Evolutionary conservation across 495 filamentous ascomycete species (phyloP).

Genomic region (Tetracladium setigerum): DNA sequence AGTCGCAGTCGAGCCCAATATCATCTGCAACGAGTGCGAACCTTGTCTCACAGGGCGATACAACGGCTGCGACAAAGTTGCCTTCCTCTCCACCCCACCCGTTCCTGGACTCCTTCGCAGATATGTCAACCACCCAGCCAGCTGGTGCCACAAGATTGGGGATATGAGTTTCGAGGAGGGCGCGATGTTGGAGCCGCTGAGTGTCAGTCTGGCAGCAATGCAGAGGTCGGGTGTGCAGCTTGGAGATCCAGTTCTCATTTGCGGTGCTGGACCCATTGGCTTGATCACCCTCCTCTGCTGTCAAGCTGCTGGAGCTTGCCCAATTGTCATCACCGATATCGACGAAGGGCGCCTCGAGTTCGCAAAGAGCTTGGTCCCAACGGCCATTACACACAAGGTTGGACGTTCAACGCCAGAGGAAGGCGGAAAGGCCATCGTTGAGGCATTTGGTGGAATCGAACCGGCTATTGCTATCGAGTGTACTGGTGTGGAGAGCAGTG

Average conservation of each 20-base stretch:
- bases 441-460: conserved; percentile 55
- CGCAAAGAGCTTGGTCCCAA: conserved; percentile 68
- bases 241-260: conserved; percentile 78
- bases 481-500: conserved; percentile 85
- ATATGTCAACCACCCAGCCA: conserved; percentile 87
- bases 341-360: conserved; percentile 76
- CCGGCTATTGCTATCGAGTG: conserved; percentile 78
- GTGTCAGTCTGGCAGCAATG: conserved; percentile 77
- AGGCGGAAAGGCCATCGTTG: conserved; percentile 56
- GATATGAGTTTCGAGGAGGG: conserved; percentile 85
- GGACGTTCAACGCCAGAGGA: conserved; percentile 60
- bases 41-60: conserved; percentile 86
- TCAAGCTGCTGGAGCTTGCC: conserved; percentile 74
- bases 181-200: conserved; percentile 78
- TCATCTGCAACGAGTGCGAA: conserved; percentile 83
- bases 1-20: conserved; percentile 84
- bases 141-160: conserved; percentile 90
- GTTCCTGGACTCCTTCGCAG: conserved; percentile 81
- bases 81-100: conserved; percentile 83
- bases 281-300: conserved; percentile 76
- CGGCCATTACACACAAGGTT: conserved; percentile 71
- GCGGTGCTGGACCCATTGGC: conserved; percentile 87
- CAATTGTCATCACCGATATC: conserved; percentile 88
- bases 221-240: conserved; percentile 69
- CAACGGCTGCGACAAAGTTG: conserved; percentile 81